Evolutionary conservation across 345 rosid genomes (phyloP).

Genomic region (Eucalyptus leucophloia): DNA sequence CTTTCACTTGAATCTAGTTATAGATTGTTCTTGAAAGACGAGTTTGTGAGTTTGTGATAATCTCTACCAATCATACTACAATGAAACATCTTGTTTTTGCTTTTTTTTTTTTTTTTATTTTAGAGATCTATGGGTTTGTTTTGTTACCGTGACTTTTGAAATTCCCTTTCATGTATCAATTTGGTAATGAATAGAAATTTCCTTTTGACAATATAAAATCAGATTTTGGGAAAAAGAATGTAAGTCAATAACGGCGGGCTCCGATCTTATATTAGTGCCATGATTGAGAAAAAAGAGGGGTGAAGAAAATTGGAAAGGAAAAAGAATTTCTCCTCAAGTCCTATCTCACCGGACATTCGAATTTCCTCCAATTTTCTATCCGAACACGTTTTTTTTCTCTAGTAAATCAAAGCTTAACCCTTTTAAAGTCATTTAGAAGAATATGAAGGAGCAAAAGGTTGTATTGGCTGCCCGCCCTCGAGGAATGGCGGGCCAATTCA

Average conservation of each 20-base stretch:
- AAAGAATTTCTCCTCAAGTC: neutral
- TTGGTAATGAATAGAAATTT: neutral
- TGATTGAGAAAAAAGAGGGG: neutral
- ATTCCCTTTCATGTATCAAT: neutral
- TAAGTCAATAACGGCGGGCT: neutral
- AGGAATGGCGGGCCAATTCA: neutral
- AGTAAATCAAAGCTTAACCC: no score
- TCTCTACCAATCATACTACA: no score
- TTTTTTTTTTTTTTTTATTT: no score
- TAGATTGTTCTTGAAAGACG: neutral
- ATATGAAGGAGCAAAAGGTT: neutral
- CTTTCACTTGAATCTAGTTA: neutral
- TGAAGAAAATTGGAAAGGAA: neutral
- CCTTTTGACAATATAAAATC: no score
- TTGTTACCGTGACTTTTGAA: neutral
- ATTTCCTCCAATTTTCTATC: neutral
- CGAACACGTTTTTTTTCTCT: no score
- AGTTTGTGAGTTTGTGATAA: neutral
- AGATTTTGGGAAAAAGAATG: neutral
- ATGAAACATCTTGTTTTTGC: neutral
- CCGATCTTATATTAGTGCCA: neutral
- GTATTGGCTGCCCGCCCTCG: neutral
- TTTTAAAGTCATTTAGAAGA: neutral
- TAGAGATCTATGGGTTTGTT: neutral
- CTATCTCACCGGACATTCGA: neutral